phyloP scores from a whole-genome alignment of 176 grass and related monocot species.

The Phragmites australis region DNA sequence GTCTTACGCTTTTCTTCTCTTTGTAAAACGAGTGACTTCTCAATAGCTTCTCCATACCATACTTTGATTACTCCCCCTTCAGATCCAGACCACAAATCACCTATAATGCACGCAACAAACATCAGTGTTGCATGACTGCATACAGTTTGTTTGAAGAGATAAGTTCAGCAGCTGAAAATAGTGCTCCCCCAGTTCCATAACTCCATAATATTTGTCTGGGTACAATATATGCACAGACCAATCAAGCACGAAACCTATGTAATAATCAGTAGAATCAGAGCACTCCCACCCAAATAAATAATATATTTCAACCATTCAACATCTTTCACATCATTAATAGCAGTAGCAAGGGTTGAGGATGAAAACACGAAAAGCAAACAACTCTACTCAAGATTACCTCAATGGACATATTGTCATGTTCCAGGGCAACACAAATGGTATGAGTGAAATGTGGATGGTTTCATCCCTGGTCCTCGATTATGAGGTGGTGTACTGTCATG shows the following conservation, averaged over 20 bases:
- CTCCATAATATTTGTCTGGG: not conserved
- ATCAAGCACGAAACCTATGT: not conserved
- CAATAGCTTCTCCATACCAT: conserved; percentile 68
- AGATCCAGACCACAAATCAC: conserved; percentile 86
- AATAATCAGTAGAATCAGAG: not conserved
- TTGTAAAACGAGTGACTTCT: conserved; percentile 61
- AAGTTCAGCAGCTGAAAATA: conserved; percentile 15
- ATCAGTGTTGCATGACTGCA: conserved; percentile 10
- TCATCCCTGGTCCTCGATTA: not conserved
- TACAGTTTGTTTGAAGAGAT: not conserved
- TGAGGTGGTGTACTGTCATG: not conserved
- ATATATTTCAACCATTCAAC: not conserved
- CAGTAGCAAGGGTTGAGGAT: not conserved
- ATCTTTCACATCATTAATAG: not conserved
- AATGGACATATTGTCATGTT: not conserved
- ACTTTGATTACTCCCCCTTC: conserved; percentile 84
- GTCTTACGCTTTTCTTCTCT: conserved; percentile 75
- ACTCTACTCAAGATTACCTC: not conserved
- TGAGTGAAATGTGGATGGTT: not conserved
- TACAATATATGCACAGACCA: not conserved
- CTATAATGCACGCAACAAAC: conserved; percentile 45
- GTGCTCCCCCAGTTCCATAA: not conserved
- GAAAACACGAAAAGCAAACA: not conserved
- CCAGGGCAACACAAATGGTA: not conserved
- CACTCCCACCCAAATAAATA: not conserved